Base-by-base conservation (phyloP, 345 rosid genomes). In the Citropsis articulata region DNA sequence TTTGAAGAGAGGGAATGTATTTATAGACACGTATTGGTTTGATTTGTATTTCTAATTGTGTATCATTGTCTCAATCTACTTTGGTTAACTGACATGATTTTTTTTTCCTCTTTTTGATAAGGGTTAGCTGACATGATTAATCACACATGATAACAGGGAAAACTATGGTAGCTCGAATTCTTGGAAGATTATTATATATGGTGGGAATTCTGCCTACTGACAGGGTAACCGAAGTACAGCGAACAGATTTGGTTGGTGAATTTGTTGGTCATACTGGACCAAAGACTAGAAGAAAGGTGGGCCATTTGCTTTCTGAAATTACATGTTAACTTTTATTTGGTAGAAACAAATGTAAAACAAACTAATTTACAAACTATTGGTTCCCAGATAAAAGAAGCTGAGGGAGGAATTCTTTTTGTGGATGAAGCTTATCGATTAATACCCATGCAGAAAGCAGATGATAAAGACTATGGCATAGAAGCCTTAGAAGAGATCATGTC, bases 241-340 rank as follows among this genome's bases (percentile, higher is more conserved):
- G 99, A 67, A 97, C 99, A 6, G 99, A 97, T 89, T 90, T 97
- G 88, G 99, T 97, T 72, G 99, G 99, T 59, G 98, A 97, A 84
- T 94, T 97, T 79, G 99, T 97, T 48, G 98, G 98, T 36, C 98
- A 97, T 77, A 97, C 98, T 21, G 99, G 99, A 56, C 98, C 99
- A 61, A 97, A 93, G 87, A 97, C 99, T 45, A 85, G 97, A 86
- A 89, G 91, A 78, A 97, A 90, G 99, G 99, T 93, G 77, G 35
- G 22, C 9, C 66, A 38, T 35, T 13, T n/a, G 21, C 64, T 72
- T 22, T 50, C 65, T 28, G 55, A 40, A 62, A 73, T 71, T 69
- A 57, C 2, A 13, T 31, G 6, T 69, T 66, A 63, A 2, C 69
- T 66, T 69, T 69, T 68, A 22, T 36, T 65, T 64, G 21, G 42